Percentiles rank a stretch among this genome's conserved stretches.
Conservation (phyloP, 352 stramenopile species). For the Globisporangium rhizosaccharum region DNA sequence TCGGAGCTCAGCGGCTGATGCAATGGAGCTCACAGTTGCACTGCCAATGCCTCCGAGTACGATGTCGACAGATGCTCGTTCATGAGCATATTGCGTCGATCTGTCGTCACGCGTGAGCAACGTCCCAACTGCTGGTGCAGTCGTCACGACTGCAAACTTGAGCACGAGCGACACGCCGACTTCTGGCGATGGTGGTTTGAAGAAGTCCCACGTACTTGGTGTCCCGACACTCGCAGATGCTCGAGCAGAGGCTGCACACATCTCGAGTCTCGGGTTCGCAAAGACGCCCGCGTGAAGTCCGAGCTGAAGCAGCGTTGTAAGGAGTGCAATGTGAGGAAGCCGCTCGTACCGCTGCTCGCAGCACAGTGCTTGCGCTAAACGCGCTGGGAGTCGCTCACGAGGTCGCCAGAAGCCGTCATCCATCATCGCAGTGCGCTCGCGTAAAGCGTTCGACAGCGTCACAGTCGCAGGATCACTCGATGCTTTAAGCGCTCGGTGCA, state of each 20-base stretch:
- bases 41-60: slow-evolving; percentile 14
- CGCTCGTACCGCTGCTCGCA: not conserved
- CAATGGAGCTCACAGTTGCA: not conserved
- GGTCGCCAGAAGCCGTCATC: slow-evolving; percentile 4
- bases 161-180: slow-evolving; percentile 13
- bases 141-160: slow-evolving; percentile 18
- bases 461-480: not conserved
- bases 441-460: not conserved
- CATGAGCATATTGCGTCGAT: not conserved
- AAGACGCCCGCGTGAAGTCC: slow-evolving; percentile 21
- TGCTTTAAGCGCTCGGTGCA: not conserved
- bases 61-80: not conserved
- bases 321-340: slow-evolving; percentile 13
- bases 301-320: slow-evolving; percentile 25
- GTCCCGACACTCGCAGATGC: not conserved
- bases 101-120: not conserved
- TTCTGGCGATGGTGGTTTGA: not conserved
- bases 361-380: not conserved
- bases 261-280: not conserved
- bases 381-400: not conserved
- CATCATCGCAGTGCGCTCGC: not conserved
- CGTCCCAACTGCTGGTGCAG: not conserved
- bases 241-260: not conserved
- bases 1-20: slow-evolving; percentile 2
- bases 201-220: not conserved